Evolutionary conservation across 352 stramenopile species (phyloP).

Genomic region (Pythium brachiatum): DNA sequence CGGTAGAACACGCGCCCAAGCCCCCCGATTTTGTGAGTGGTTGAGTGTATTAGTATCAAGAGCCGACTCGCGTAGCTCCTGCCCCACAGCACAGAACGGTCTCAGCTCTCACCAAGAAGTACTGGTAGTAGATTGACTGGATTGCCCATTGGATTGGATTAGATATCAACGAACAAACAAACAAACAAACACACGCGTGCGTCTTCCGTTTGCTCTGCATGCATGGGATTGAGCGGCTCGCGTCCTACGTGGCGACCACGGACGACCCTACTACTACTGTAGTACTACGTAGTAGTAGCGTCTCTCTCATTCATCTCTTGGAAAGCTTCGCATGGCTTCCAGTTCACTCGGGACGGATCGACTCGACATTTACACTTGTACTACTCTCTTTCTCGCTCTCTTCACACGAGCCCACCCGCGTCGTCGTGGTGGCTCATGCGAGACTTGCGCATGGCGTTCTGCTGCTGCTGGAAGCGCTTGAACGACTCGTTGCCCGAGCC

Average conservation of each 20-base stretch:
- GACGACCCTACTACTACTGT: too few species aligned
- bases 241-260: too few species aligned
- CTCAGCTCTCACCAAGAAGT: constrained; percentile 3
- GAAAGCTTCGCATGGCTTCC: not conserved
- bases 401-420: constrained; percentile 20
- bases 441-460: constrained; percentile 48
- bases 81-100: not conserved
- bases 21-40: constrained; percentile 21
- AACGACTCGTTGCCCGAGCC: constrained; percentile 27
- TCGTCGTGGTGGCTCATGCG: constrained; percentile 22
- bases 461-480: constrained; percentile 25
- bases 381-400: not conserved
- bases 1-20: constrained; percentile 7
- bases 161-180: constrained; percentile 3
- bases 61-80: not conserved
- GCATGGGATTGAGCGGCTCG: too few species aligned
- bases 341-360: not conserved
- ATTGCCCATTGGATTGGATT: constrained; percentile 4
- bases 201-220: not conserved
- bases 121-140: constrained; percentile 2
- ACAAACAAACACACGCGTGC: not conserved
- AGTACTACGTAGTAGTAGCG: too few species aligned
- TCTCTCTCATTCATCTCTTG: too few species aligned
- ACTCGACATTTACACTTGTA: not conserved
- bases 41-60: constrained; percentile 34